Evolutionary conservation across 2,329 filamentous ascomycete genomes (phyloP).

Genomic region (Cadophora malorum): DNA sequence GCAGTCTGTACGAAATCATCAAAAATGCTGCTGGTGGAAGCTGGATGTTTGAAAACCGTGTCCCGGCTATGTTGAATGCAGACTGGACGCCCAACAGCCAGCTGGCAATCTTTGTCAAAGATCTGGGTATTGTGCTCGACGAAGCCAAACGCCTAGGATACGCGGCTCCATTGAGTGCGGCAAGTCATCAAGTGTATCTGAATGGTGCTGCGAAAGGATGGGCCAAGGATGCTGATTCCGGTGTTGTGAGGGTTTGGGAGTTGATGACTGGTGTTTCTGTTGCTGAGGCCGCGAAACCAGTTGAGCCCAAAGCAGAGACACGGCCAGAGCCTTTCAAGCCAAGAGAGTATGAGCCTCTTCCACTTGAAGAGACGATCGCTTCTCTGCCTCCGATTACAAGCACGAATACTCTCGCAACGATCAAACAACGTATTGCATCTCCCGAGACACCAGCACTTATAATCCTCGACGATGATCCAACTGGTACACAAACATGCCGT

Average conservation of each 20-base stretch:
- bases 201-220: slow-evolving; percentile 44
- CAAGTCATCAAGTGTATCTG: slow-evolving; percentile 46
- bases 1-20: slow-evolving; percentile 54
- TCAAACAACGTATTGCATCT: slow-evolving; percentile 22
- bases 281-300: slow-evolving; percentile 20
- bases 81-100: slow-evolving; percentile 46
- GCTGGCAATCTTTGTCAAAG: slow-evolving; percentile 48
- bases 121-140: slow-evolving; percentile 44
- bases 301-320: background rate
- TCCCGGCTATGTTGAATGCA: slow-evolving; percentile 46
- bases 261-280: slow-evolving; percentile 31
- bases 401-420: slow-evolving; percentile 20
- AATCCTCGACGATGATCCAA: slow-evolving; percentile 61
- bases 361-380: slow-evolving; percentile 23
- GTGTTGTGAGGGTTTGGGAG: slow-evolving; percentile 50
- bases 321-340: slow-evolving; percentile 16
- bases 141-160: slow-evolving; percentile 41
- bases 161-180: slow-evolving; percentile 44
- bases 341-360: slow-evolving; percentile 25
- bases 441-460: slow-evolving; percentile 43
- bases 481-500: slow-evolving; percentile 65
- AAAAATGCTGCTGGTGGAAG: slow-evolving; percentile 47
- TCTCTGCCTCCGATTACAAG: slow-evolving; percentile 21
- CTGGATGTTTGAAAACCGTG: slow-evolving; percentile 49
- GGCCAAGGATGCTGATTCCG: slow-evolving; percentile 45